Evolutionary conservation across 2,329 filamentous ascomycete genomes (phyloP), one percentile per base, ranked within the genome.

Genomic region (Alternaria hordeiaustralica): DNA sequence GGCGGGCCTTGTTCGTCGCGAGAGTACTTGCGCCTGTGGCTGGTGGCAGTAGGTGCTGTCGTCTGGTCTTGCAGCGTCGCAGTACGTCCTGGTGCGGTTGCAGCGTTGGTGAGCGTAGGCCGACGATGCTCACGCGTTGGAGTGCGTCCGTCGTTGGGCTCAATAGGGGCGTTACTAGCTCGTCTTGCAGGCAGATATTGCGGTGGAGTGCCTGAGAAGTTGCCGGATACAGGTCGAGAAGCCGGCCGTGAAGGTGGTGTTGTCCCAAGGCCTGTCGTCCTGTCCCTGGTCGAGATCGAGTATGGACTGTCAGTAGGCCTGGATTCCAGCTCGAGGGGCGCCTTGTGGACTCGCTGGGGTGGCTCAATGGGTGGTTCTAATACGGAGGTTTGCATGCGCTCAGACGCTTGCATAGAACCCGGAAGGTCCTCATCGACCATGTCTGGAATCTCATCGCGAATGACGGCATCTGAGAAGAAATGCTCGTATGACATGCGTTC

Each of bases 401-500:
- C 69, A 23, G 70, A 71, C 45, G 72, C 61, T 46, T 75, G 73
- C 66, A 73, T 67, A 26, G 71, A 59, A 26, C 73, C 68, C 8
- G 78, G 87, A 21, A 89, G 68, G 75, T 97, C 94, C 74, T 97
- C 93, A 45, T 90, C 91, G 7, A 94, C 89, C 28, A 97, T 83
- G 6, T 91, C 92, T 1, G 94, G 93, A 71, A 97, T 97, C 4
- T 90, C 87, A 20, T 86, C 87, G 12, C 87, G 88, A 56, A 97
- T 88, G 28, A 96, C 89, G 28, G 86, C 81, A 75, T 95, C 90
- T 15, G 83, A 84, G 80, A 98, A 98, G 78, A 97, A 96, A 67
- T 91, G 89, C 55, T 93, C 89, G 71, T 97, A 98, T 60, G 89
- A 92, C 78, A 97, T 87, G 61, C 96, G 87, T 78, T 97, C 93